Percentiles rank a stretch among this genome's conserved stretches.
These are phyloP conservation scores for Aspergillus sp. DNA, from an alignment of 2,329 filamentous ascomycete species.

Conservation along the genomic window DNA sequence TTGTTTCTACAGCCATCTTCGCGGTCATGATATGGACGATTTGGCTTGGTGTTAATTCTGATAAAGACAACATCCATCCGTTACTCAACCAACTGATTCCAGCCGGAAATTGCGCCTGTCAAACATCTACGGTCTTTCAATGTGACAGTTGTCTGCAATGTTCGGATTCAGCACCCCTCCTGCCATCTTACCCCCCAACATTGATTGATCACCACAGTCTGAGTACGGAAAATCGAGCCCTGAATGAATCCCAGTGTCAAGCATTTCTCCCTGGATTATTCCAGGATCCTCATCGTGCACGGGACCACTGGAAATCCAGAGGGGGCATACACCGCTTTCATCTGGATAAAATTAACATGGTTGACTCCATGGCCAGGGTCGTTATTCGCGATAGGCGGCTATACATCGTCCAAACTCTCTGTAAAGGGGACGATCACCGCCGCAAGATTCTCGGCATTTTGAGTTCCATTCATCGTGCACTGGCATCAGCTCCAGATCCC, in stretches of 20 bases:
- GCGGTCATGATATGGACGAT: constrained; percentile 3
- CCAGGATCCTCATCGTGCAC: constrained; percentile 23
- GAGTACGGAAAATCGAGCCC: constrained; percentile 18
- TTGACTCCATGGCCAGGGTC: constrained; percentile 25
- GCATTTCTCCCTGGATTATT: constrained; percentile 27
- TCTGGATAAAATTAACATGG: neutral
- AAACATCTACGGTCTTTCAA: constrained; percentile 19
- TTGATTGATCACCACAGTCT: constrained; percentile 1
- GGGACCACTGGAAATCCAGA: constrained; percentile 15
- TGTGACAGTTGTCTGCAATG: constrained; percentile 17
- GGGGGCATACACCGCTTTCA: constrained; percentile 15
- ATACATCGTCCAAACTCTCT: constrained; percentile 22
- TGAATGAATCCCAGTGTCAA: constrained; percentile 20
- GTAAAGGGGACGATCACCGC: constrained; percentile 23
- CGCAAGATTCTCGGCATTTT: constrained; percentile 34
- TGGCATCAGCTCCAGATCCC: constrained; percentile 31
- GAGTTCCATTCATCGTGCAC: constrained; percentile 42
- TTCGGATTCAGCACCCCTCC: neutral
- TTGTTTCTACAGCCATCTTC: neutral
- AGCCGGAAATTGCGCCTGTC: constrained; percentile 23
- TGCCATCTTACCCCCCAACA: neutral
- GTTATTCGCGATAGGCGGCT: constrained; percentile 24
- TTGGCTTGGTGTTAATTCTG: constrained; percentile 22
- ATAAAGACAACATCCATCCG: constrained; percentile 20
- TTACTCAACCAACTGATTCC: constrained; percentile 25